phyloP scores from a whole-genome alignment of 1,139 yeast species.

The Blastobotrys elegans region DNA sequence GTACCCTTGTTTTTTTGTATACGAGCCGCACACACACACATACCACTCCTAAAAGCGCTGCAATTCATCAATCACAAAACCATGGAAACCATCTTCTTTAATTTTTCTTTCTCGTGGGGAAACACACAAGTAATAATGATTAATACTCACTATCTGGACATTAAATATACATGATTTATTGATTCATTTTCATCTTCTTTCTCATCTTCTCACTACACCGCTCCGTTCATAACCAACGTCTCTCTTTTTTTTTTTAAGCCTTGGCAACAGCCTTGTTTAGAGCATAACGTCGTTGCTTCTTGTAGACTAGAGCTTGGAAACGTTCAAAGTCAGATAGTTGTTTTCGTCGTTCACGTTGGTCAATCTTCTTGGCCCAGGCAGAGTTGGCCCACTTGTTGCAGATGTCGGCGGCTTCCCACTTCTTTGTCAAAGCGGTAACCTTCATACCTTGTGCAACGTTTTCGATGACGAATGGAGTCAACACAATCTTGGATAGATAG shows the following conservation, averaged over 20 bases:
- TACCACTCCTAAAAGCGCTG: no score
- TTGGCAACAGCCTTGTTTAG: slow-evolving; percentile 88
- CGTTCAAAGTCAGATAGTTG: slow-evolving; percentile 96
- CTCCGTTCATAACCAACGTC: no score
- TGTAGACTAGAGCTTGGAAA: slow-evolving; percentile 97
- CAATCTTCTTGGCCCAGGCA: slow-evolving; percentile 97
- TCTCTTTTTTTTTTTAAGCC: slow-evolving; percentile 48
- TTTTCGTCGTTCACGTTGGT: slow-evolving; percentile 89
- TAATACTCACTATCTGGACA: neutral
- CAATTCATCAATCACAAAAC: no score
- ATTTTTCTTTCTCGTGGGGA: no score
- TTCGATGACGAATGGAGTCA: slow-evolving; percentile 86
- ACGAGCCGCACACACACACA: no score
- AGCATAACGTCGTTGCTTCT: slow-evolving; percentile 95
- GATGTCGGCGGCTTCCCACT: slow-evolving; percentile 89
- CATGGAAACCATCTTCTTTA: no score
- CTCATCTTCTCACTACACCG: neutral
- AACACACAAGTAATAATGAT: no score
- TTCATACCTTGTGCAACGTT: slow-evolving; percentile 93
- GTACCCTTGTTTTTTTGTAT: no score
- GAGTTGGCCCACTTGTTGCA: slow-evolving; percentile 89
- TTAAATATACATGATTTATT: neutral
- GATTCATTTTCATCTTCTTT: neutral
- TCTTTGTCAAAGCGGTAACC: slow-evolving; percentile 79
- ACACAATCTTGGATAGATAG: slow-evolving; percentile 78